Evolutionary conservation across 1,284 basidiomycete genomes (phyloP), one percentile per base, ranked within the genome.

Genomic region (Sanghuangporus baumii): DNA sequence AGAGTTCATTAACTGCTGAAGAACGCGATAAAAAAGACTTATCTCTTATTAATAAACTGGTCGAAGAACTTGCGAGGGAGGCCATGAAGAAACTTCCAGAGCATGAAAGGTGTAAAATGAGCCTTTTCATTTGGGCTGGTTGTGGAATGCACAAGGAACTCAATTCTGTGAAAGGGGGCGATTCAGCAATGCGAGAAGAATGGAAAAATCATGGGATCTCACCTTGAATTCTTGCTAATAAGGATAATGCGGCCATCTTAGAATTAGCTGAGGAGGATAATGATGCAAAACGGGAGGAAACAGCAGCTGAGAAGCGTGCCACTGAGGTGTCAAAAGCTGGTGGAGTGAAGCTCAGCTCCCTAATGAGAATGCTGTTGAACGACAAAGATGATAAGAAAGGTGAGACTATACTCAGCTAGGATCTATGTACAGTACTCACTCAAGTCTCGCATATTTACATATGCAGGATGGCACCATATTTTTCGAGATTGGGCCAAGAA

Each of bases 301-400:
- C 65, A 2, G 65, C 55, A 46, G 66, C 69, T 37, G 68, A 71
- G 52, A 46, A 65, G 14, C 64, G 64, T 8, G 72, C 72, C 5
- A 59, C 70, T 43, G 67, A 72, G 11, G 63, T 62, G 6, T 66
- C 72, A 12, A 66, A 63, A 11, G 61, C 66, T 18, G 72, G 74
- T 18, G 74, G 67, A 12, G 65, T 73, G 31, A 77, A 76, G 65
- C 47, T 67, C 5, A 63, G 69, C 6, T 62, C 66, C 62, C 63
- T 75, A 55, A 69, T 67, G 46, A 72, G 74, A 16, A 67, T 70
- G 9, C 64, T 75, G 6, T 73, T 76, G 38, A 72, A 72, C 47
- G 66, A 76, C 65, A 75, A 75, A 59, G 72, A 75, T 65, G 67
- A 72, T 26, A 75, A 75, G 58, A 69, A 68, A 43, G 74, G 41